Evolutionary conservation across 345 rosid species (phyloP).

Genomic region (Bretschneidera sinensis): DNA sequence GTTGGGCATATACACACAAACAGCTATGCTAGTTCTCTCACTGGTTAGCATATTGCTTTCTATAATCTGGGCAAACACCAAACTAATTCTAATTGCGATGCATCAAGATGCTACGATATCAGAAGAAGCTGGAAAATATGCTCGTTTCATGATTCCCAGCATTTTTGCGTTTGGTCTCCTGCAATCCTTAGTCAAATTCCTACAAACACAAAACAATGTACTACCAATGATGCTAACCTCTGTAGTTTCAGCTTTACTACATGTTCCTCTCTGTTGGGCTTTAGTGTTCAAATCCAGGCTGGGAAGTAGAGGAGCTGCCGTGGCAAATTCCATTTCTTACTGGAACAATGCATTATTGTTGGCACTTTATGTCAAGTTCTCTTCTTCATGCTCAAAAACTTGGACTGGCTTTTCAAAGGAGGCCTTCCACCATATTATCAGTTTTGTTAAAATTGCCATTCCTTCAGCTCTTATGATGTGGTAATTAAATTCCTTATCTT

Average conservation of each 20-base stretch:
- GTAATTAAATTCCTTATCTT: constrained; percentile 9
- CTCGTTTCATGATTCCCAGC: constrained; percentile 38
- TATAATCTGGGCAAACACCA: constrained; percentile 35
- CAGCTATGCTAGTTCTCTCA: constrained; percentile 66
- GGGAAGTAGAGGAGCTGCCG: constrained; percentile 53
- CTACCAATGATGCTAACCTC: constrained; percentile 45
- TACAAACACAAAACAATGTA: constrained; percentile 45
- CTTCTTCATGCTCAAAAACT: constrained; percentile 25
- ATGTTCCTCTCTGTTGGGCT: constrained; percentile 38
- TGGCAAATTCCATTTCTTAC: constrained; percentile 34
- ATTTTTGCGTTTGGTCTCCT: constrained; percentile 39
- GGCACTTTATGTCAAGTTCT: constrained; percentile 24
- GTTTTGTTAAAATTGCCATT: constrained; percentile 19
- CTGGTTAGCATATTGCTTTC: constrained; percentile 64
- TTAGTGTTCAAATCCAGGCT: constrained; percentile 36
- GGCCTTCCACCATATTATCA: constrained; percentile 11
- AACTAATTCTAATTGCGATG: constrained; percentile 9
- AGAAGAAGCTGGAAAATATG: constrained; percentile 36
- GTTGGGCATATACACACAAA: constrained; percentile 68
- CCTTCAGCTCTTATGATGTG: constrained; percentile 35
- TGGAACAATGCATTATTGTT: constrained; percentile 31
- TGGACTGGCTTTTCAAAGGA: constrained; percentile 33
- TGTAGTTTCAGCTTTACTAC: constrained; percentile 36
- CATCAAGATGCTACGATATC: constrained; percentile 30
- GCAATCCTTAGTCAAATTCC: constrained; percentile 39